A percentile compares a stretch with the other conserved stretches of the same genome.
phyloP scores from a whole-genome alignment of 345 rosid species.

The Melaleuca alternifolia region DNA sequence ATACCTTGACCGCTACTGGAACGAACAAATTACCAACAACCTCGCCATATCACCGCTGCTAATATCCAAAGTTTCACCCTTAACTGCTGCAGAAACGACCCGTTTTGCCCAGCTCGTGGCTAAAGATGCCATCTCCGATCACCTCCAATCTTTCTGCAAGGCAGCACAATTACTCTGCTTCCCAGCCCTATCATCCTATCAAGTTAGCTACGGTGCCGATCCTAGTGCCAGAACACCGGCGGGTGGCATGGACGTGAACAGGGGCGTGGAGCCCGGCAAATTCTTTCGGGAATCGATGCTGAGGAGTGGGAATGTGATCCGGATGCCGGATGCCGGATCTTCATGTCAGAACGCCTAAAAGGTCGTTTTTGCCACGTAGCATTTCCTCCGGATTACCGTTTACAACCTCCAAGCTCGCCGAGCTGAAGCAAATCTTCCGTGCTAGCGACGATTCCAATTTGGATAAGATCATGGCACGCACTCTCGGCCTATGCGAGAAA shows the following conservation, averaged over 20 bases:
- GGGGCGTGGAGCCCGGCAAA: slow-evolving; percentile 71
- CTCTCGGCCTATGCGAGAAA: slow-evolving; percentile 60
- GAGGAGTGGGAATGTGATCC: slow-evolving; percentile 51
- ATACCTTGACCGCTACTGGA: slow-evolving; percentile 65
- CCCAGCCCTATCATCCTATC: slow-evolving; percentile 42
- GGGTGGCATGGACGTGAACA: slow-evolving; percentile 37
- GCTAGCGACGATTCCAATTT: slow-evolving; percentile 51
- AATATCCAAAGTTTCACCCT: slow-evolving; percentile 66
- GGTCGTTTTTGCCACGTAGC: slow-evolving; percentile 74
- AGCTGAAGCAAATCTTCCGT: slow-evolving; percentile 35
- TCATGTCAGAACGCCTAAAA: slow-evolving; percentile 67
- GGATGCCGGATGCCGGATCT: slow-evolving; percentile 94
- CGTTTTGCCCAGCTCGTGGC: slow-evolving; percentile 59
- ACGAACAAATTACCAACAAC: slow-evolving; percentile 43
- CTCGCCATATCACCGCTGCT: slow-evolving; percentile 39
- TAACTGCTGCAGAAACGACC: slow-evolving; percentile 51
- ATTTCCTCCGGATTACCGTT: slow-evolving; percentile 49
- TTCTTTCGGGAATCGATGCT: slow-evolving; percentile 64
- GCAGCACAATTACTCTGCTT: slow-evolving; percentile 77
- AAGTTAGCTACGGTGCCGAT: slow-evolving; percentile 16
- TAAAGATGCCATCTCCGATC: slow-evolving; percentile 37
- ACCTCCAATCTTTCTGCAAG: slow-evolving; percentile 58
- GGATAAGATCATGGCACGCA: slow-evolving; percentile 41
- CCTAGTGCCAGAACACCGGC: neutral
- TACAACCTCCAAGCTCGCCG: slow-evolving; percentile 21